Evolutionary conservation across 2,329 filamentous ascomycete genomes (phyloP), one percentile per base, ranked within the genome.

Genomic region (Didymella pinodella): DNA sequence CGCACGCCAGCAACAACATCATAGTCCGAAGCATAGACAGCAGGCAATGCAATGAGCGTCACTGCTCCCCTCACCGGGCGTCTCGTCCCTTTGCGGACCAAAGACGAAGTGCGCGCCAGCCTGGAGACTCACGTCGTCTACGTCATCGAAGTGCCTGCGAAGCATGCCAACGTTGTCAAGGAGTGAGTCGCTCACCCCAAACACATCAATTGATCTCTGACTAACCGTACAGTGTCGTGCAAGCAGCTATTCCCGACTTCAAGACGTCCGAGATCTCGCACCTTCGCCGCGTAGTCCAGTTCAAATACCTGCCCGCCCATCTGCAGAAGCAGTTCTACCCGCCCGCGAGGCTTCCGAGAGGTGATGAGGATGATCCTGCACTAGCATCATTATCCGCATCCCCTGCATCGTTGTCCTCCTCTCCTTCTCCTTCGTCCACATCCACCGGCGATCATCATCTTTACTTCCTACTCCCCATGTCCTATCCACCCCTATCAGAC

Each of bases 201-300:
- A 31, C 59, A 40, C 49, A 51, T 47, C 50, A 14, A 61, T 54
- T 50, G 51, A 57, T 60, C 40, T 45, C 52, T 57, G 60, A 65
- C 65, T 68, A 64, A 70, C 60, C 68, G 26, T 25, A n/a, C 72
- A 82, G 79, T 71, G 72, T 79, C 60, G 76, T 83, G 70, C 80
- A 81, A 71, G 75, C 76, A 54, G 76, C 77, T 40, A 69, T 82
- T 44, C 77, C 78, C 36, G 75, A 77, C 59, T 76, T 80, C 63
- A 79, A 79, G 61, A 67, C 75, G 10, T 69, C 78, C 49, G 78
- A 82, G 66, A 74, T 83, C 48, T 80, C 80, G 58, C 82, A 94
- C 78, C 82, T 94, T 55, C 89, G 90, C 63, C 86, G 90, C 74
- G 91, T 92, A 74, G 90, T 88, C 58, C 92, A 93, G 76, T 85